Evolutionary conservation across 2,329 filamentous ascomycete genomes (phyloP), one percentile per base, ranked within the genome.

Genomic region (Magnaporthiopsis poae): DNA sequence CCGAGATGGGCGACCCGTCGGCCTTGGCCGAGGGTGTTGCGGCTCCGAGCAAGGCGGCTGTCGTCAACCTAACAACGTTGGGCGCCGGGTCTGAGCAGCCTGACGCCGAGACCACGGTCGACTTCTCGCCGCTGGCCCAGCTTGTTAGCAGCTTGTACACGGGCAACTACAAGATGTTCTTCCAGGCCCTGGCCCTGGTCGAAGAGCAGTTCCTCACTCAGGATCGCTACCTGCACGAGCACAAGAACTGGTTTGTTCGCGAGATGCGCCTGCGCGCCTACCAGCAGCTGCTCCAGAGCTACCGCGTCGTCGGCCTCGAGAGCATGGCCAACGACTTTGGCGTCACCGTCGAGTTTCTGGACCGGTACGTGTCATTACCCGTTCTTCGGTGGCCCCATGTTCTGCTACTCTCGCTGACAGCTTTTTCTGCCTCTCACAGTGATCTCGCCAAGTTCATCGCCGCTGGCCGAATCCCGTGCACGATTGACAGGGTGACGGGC

Each of bases 271-370:
- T 98, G 71, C 89, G 94, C 68, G 94, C 92, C 52, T 99, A 99
- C 81, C 92, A 96, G 78, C 95, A 99, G 81, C 86, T 99, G 60
- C 85, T 99, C 61, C 95, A 98, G 82, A 96, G 92, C 76, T 99
- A 99, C 81, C 90, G 94, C 63, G 92, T 99, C 13, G 95, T 99
- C 52, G 92, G 94, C n/a, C 83, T 99, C 70, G 90, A 92, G 78
- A 96, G 91, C 80, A 99, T 99, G 94, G 95, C 95, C 27, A 90
- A 88, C 70, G 94, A 96, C 77, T 99, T 99, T 81, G 95, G 95
- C 66, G 94, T 99, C 69, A 95, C 91, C 2, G 91, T 99, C 21
- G 94, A 98, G 77, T 99, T 94, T 80, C 82, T 99, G 70, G 95
- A 99, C 79, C 90, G 89, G 91, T 60, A 13, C 9, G 29, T 61